phyloP scores from a whole-genome alignment of 2,329 filamentous ascomycete genomes.

The Furcasterigmium furcatum region DNA sequence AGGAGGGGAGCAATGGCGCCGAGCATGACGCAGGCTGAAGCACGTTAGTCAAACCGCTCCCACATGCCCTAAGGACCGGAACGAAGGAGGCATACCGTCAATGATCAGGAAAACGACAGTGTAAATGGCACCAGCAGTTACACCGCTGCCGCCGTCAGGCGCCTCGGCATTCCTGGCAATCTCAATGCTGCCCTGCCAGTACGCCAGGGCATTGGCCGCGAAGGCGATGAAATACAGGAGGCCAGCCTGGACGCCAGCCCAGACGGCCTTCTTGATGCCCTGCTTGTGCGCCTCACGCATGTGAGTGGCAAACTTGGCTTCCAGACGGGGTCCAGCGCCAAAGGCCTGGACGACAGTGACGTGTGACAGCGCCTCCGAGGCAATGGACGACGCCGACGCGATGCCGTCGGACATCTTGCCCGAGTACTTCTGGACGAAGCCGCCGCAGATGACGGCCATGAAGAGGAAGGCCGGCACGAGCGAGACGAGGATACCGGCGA shows the following conservation, averaged over 20 bases:
- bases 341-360: slow-evolving; percentile 63
- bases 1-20: slow-evolving; percentile 57
- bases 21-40: slow-evolving; percentile 48
- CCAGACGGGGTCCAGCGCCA: slow-evolving; percentile 54
- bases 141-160: slow-evolving; percentile 26
- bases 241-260: slow-evolving; percentile 55
- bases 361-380: slow-evolving; percentile 58
- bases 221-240: slow-evolving; percentile 66
- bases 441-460: slow-evolving; percentile 53
- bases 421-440: slow-evolving; percentile 50
- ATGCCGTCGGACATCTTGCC: slow-evolving; percentile 48
- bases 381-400: slow-evolving; percentile 58
- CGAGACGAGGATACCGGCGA: slow-evolving; percentile 63
- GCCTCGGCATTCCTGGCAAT: slow-evolving; percentile 19
- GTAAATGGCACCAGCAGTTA: slow-evolving; percentile 43
- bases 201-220: slow-evolving; percentile 60
- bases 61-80: background rate
- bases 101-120: slow-evolving; percentile 54
- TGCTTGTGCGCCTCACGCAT: slow-evolving; percentile 41
- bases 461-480: slow-evolving; percentile 60
- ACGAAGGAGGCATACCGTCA: slow-evolving; percentile 31
- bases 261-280: slow-evolving; percentile 53
- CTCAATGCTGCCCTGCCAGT: slow-evolving; percentile 58
- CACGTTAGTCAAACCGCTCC: slow-evolving; percentile 15
- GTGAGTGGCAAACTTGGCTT: slow-evolving; percentile 44